Percentiles rank a stretch among this genome's conserved stretches.
phyloP scores from a whole-genome alignment of 495 filamentous ascomycete species.

The Podospora comata region DNA sequence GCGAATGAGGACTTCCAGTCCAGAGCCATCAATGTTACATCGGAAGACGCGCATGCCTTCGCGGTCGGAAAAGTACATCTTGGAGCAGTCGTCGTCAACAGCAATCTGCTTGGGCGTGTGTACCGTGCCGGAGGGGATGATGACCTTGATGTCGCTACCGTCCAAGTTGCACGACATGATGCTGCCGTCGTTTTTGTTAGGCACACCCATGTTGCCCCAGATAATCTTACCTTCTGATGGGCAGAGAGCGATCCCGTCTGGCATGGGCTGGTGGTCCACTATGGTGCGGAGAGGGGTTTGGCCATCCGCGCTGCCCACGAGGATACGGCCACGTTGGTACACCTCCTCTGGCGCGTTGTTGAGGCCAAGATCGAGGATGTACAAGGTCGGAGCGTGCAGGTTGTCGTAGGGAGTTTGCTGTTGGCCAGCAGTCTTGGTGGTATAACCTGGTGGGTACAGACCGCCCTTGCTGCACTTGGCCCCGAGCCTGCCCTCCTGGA shows the following conservation, averaged over 20 bases:
- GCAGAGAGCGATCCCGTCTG: constrained; percentile 49
- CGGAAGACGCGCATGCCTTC: constrained; percentile 50
- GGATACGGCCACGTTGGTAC: constrained; percentile 26
- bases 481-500: constrained; percentile 40
- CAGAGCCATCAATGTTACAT: constrained; percentile 43
- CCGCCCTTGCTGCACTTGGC: constrained; percentile 31
- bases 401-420: constrained; percentile 21
- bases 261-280: constrained; percentile 33
- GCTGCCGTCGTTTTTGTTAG: constrained; percentile 38
- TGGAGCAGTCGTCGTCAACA: constrained; percentile 29
- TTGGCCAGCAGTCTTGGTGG: constrained; percentile 23
- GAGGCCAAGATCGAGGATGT: constrained; percentile 28
- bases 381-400: constrained; percentile 22
- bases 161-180: constrained; percentile 44
- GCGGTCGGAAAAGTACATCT: constrained; percentile 54
- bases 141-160: constrained; percentile 34
- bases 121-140: constrained; percentile 35
- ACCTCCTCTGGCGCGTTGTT: constrained; percentile 17
- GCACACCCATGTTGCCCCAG: constrained; percentile 54
- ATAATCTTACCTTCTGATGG: constrained; percentile 39
- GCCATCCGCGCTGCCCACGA: constrained; percentile 29
- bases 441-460: constrained; percentile 27
- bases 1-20: constrained; percentile 36
- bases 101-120: constrained; percentile 56
- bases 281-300: constrained; percentile 23